Conservation (phyloP, 306 rosid species). For the Elaeagnus macrophylla region DNA sequence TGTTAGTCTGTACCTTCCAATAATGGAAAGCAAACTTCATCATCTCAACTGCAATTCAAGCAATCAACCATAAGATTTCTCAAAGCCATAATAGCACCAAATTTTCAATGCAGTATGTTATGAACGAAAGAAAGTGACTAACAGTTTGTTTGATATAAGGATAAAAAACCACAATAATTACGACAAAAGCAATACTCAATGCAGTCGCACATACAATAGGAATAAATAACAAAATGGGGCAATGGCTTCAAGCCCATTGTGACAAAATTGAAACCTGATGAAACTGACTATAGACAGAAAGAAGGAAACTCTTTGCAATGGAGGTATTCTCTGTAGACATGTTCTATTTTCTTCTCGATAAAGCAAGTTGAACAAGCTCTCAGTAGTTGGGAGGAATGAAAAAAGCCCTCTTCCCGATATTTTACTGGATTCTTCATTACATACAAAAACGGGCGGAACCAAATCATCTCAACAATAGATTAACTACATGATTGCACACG, state of each 20-base stretch:
- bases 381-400: background rate
- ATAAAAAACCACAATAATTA: conserved; percentile 23
- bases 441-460: conserved; percentile 14
- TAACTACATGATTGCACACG: conserved; percentile 73
- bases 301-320: conserved; percentile 16
- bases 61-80: too few species aligned
- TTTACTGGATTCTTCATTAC: conserved; percentile 17
- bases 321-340: conserved; percentile 22
- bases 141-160: conserved; percentile 1
- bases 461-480: conserved; percentile 26
- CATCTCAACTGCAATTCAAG: too few species aligned
- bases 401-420: conserved; percentile 17
- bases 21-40: too few species aligned
- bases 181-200: conserved; percentile 38
- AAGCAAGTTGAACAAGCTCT: conserved; percentile 27
- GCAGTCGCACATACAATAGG: conserved; percentile 47
- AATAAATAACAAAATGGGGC: conserved; percentile 39
- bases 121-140: conserved; percentile 12
- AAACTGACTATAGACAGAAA: conserved; percentile 43
- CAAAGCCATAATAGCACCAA: too few species aligned
- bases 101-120: background rate
- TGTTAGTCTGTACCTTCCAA: too few species aligned
- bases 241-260: conserved; percentile 22
- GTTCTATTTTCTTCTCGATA: conserved; percentile 25
- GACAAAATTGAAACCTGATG: conserved; percentile 69